Conservation (phyloP, 768 basidiomycete genomes). For the Lentinula aciculospora region DNA sequence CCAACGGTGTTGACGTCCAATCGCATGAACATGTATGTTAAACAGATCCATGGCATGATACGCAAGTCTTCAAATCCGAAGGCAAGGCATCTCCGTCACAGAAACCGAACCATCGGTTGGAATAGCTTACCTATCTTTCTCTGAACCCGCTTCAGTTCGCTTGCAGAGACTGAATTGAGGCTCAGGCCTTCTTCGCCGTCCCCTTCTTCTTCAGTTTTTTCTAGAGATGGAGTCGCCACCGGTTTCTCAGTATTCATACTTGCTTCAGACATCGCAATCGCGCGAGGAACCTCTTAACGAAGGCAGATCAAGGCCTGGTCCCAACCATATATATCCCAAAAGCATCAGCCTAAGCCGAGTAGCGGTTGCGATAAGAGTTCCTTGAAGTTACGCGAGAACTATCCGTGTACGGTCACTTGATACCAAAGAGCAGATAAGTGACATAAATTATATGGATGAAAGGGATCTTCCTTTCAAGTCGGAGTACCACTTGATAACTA, state of each 20-base stretch:
- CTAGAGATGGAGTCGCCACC: not conserved
- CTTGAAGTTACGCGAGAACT: no score
- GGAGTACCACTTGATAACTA: no score
- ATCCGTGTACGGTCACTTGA: not conserved
- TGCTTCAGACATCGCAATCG: not conserved
- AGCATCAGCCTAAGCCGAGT: not conserved
- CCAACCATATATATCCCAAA: not conserved
- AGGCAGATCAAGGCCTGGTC: not conserved
- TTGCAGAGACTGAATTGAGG: not conserved
- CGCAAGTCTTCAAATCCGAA: not conserved
- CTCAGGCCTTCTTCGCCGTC: not conserved
- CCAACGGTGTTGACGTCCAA: conserved; percentile 3
- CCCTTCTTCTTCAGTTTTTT: not conserved
- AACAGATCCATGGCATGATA: conserved; percentile 7
- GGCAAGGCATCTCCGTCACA: not conserved
- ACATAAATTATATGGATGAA: no score
- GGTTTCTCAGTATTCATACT: not conserved
- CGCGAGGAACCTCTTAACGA: not conserved
- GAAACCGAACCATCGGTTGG: not conserved
- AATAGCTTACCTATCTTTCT: not conserved
- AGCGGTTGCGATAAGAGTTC: not conserved
- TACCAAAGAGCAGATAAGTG: not conserved
- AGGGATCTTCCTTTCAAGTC: no score
- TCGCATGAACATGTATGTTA: conserved; percentile 6
- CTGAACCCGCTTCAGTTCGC: not conserved